A percentile compares a stretch with the other conserved stretches of the same genome.
Evolutionary conservation across 1,284 basidiomycete genomes (phyloP).

Genomic region (Tausonia pullulans): DNA sequence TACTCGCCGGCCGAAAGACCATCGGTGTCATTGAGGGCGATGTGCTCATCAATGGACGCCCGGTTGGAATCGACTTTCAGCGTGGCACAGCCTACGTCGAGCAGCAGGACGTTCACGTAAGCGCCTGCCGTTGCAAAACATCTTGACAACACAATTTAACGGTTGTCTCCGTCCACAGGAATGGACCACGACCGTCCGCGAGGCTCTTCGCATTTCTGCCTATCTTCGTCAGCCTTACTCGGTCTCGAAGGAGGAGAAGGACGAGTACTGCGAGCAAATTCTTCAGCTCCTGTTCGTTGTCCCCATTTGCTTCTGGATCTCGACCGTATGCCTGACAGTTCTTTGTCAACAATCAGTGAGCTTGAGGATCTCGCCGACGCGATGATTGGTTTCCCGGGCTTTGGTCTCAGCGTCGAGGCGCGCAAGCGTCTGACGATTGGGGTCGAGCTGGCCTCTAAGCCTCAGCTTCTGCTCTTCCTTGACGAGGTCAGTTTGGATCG

Average conservation of each 20-base stretch:
- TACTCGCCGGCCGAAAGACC: slow-evolving; percentile 43
- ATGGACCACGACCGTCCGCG: slow-evolving; percentile 56
- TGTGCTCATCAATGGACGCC: slow-evolving; percentile 41
- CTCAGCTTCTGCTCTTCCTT: slow-evolving; percentile 51
- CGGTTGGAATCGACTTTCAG: slow-evolving; percentile 39
- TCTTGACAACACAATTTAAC: slow-evolving; percentile 5
- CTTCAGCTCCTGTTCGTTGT: slow-evolving; percentile 40
- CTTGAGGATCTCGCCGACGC: slow-evolving; percentile 34
- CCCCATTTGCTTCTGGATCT: slow-evolving; percentile 10
- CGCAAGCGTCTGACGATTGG: slow-evolving; percentile 50
- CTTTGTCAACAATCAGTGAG: slow-evolving; percentile 25
- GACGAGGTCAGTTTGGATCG: slow-evolving; percentile 51
- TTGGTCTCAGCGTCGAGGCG: slow-evolving; percentile 43
- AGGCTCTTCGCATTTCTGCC: slow-evolving; percentile 47
- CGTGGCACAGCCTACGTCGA: slow-evolving; percentile 53
- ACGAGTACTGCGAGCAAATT: slow-evolving; percentile 43
- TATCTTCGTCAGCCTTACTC: slow-evolving; percentile 45
- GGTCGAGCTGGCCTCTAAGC: slow-evolving; percentile 49
- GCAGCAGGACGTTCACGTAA: slow-evolving; percentile 74
- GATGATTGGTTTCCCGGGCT: slow-evolving; percentile 37
- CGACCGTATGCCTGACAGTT: slow-evolving; percentile 21
- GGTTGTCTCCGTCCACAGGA: slow-evolving; percentile 44
- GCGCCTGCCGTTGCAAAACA: too few species aligned
- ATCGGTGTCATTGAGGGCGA: slow-evolving; percentile 42
- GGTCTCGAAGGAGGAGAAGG: slow-evolving; percentile 41